These are phyloP conservation scores for Aspergillus melleus DNA, from an alignment of 2,329 filamentous ascomycete genomes.

Conservation along the genomic window DNA sequence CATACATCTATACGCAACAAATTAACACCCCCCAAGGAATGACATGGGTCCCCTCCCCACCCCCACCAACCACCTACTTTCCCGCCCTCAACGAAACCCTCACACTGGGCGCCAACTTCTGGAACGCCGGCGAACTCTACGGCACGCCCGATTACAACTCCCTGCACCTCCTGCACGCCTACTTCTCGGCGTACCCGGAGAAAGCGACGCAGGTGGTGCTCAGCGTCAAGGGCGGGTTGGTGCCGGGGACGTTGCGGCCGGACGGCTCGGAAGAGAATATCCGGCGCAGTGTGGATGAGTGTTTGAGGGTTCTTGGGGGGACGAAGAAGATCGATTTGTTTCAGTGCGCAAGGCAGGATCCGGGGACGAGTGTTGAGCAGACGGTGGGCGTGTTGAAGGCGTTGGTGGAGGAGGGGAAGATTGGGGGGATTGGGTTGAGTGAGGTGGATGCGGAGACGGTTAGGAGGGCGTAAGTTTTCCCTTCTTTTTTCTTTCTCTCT, in stretches of 20 bases:
- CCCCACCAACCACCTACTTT: conserved; percentile 40
- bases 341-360: conserved; percentile 59
- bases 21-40: conserved; percentile 27
- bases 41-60: conserved; percentile 33
- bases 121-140: conserved; percentile 68
- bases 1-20: neutral
- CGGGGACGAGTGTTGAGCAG: conserved; percentile 50
- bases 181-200: conserved; percentile 64
- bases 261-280: conserved; percentile 58
- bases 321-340: conserved; percentile 63
- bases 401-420: conserved; percentile 45
- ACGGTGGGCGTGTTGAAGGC: conserved; percentile 41
- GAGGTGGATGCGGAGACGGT: conserved; percentile 49
- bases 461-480: conserved; percentile 36
- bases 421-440: conserved; percentile 45
- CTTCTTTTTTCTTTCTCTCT: neutral
- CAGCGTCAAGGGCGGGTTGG: conserved; percentile 60
- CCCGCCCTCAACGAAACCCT: conserved; percentile 58
- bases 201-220: conserved; percentile 63
- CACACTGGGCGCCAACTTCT: conserved; percentile 50
- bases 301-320: conserved; percentile 54
- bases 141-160: conserved; percentile 60
- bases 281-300: conserved; percentile 60
- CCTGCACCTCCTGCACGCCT: conserved; percentile 59
- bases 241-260: conserved; percentile 37